Base-by-base conservation (phyloP, 2,329 filamentous ascomycete genomes). In the Tolypocladium capitatum region DNA sequence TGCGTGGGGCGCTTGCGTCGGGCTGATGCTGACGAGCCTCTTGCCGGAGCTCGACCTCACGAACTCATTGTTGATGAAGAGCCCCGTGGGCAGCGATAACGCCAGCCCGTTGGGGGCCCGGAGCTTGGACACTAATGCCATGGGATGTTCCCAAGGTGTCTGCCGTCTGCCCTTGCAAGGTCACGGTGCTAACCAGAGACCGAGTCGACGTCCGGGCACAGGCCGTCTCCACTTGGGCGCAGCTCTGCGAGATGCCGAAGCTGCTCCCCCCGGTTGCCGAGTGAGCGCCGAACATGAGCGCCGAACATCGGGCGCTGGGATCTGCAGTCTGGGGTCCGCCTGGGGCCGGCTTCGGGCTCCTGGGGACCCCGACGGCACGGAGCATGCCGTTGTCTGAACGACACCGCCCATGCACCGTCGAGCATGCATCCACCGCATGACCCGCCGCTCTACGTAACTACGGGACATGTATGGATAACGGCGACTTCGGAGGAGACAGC, bases 1-100 rank as follows among this genome's bases (percentile, higher is more conserved):
- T 31, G 20, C 14, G 28, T 2, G 54, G 35, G 53, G 38, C 0
- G 8, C 59, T 41, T 58, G 65, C 64, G 59, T 61, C n/a, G 64
- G 64, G 58, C 83, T 85, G 57, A 85, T 78, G 20, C 73, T 74
- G 8, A 72, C 69, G 46, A 86, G 75, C 52, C 52, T 79, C 76
- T 53, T 50, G 21, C 63, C 80, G 66, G 53, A 76, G 69, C 46
- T 76, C 68, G 62, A 76, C 76, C 51, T 76, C 43, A 85, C 79
- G 62, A 83, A 87, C 59, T 85, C 80, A 51, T 87, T 86, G 69
- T 86, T 84, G 66, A 88, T 87, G 66, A 86, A 88, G 13, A 88
- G 72, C 13, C 84, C 84, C 11, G 75, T 77, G 10, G 81, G 81
- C 61, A 84, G 80, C 30, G 66, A 69, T 55, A 84, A 85, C 55